Evolutionary conservation across 129 eudicot species (phyloP).

Genomic region (Sambucus nigra): DNA sequence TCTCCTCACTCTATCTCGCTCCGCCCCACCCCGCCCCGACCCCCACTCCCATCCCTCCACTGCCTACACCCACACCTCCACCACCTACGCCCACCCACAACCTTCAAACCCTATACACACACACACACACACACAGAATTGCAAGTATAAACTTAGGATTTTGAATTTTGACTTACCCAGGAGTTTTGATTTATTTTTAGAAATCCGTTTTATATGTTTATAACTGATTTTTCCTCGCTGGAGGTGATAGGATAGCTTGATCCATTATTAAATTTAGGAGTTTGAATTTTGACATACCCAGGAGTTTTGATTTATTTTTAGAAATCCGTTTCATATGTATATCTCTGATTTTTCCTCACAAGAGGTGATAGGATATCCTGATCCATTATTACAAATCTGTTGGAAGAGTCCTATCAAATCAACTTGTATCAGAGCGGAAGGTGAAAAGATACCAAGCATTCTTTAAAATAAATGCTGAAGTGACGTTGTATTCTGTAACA

Average conservation of each 20-base stretch:
- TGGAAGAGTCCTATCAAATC: conserved; percentile 63
- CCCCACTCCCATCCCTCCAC: too few species aligned
- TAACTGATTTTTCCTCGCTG: conserved; percentile 90
- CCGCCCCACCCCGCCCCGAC: too few species aligned
- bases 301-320: conserved; percentile 99
- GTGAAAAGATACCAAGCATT: too few species aligned
- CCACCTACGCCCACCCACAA: too few species aligned
- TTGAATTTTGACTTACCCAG: conserved; percentile 45
- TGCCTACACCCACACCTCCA: too few species aligned
- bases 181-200: conserved; percentile 97
- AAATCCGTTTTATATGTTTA: conserved; percentile 94
- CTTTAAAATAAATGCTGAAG: background rate
- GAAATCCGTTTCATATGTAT: conserved; percentile 92
- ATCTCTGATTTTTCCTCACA: conserved; percentile 89
- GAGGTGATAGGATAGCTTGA: conserved; percentile 91
- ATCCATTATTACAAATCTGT: conserved; percentile 80
- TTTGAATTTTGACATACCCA: conserved; percentile 37
- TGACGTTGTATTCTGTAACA: too few species aligned
- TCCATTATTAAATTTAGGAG: too few species aligned
- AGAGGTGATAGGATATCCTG: conserved; percentile 93
- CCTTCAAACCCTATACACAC: too few species aligned
- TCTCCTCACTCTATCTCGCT: too few species aligned
- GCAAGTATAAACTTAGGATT: too few species aligned
- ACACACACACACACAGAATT: too few species aligned
- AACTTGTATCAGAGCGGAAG: conserved; percentile 14